Base-by-base conservation (phyloP, 225 moss, liverwort and hornwort genomes). In the Pseudoscleropodium purum region DNA sequence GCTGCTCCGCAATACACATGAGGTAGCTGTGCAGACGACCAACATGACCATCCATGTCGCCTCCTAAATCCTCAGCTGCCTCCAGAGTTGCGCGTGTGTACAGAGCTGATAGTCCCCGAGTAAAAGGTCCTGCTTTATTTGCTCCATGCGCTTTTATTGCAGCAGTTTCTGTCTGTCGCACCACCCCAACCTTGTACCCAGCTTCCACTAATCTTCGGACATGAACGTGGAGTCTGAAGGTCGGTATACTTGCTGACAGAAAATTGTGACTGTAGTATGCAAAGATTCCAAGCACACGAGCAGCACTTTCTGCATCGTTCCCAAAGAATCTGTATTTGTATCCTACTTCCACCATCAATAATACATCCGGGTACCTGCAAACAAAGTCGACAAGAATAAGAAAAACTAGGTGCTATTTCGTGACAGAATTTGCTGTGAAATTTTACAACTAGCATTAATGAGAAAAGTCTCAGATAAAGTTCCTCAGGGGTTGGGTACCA, bases 111-210 rank as follows among this genome's bases (percentile, higher is more conserved):
- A 99, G 89, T 69, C 94, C 94, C 83, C 99, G 95, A 19, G 93
- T 96, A 62, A 99, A 99, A 77, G 99, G 99, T 43, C 99, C 99
- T 87, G 93, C 17, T 91, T 96, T 97, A 75, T 99, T 97, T 41
- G 93, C 81, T 76, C 99, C 99, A 86, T 97, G 97, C 30, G 99
- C 96, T 91, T 99, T 99, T 72, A 96, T 97, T 56, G 99, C 99
- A 86, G 99, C 99, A 36, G 99, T 99, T 90, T 99, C 99, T 33
- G 96, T 97, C 90, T 99, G 99, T 84, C 99, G 93, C 45, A 99
- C 96, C 72, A 99, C 99, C 31, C 99, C 99, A 80, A 99, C 99
- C 90, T 99, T 99, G 90, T 94, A 94, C 84, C 99, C 99, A 82
- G 99, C 97, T 88, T 96, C 97, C 84, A 99, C 99, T 91, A 99